phyloP scores from a whole-genome alignment of 148 eudicot genomes.

The Nepenthes mirabilis region DNA sequence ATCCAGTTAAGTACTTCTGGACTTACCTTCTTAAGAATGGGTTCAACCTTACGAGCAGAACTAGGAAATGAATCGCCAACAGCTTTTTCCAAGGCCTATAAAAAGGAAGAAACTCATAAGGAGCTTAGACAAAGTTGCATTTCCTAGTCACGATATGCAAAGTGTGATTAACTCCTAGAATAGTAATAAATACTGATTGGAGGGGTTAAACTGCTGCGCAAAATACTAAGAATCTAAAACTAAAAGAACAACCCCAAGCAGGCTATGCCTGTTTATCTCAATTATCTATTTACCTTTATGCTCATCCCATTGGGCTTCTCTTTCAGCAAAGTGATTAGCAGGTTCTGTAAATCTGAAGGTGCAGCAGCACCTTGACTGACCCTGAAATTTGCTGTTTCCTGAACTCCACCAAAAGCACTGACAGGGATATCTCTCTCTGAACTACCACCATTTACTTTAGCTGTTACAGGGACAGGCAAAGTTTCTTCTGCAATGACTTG shows the following conservation, averaged over 20 bases:
- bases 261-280: background rate
- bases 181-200: no score
- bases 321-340: slow-evolving; percentile 48
- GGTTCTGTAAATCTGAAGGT: slow-evolving; percentile 41
- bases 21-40: slow-evolving; percentile 63
- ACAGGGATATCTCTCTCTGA: slow-evolving; percentile 33
- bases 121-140: no score
- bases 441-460: slow-evolving; percentile 26
- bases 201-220: no score
- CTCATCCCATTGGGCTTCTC: slow-evolving; percentile 85
- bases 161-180: no score
- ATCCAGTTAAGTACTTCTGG: background rate
- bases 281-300: slow-evolving; percentile 42
- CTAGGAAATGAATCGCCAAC: slow-evolving; percentile 52
- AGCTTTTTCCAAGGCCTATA: slow-evolving; percentile 83
- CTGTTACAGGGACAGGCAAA: slow-evolving; percentile 18
- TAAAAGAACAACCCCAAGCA: background rate
- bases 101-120: slow-evolving; percentile 1
- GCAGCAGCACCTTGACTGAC: slow-evolving; percentile 22
- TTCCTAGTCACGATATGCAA: no score
- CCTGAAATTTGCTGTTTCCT: slow-evolving; percentile 24
- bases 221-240: background rate
- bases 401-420: slow-evolving; percentile 17
- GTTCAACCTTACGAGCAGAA: slow-evolving; percentile 54
- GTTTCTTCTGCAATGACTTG: slow-evolving; percentile 25